A percentile compares a stretch with the other conserved stretches of the same genome.
Evolutionary conservation across 306 rosid species (phyloP).

Genomic region (Dalbergia cultrata): DNA sequence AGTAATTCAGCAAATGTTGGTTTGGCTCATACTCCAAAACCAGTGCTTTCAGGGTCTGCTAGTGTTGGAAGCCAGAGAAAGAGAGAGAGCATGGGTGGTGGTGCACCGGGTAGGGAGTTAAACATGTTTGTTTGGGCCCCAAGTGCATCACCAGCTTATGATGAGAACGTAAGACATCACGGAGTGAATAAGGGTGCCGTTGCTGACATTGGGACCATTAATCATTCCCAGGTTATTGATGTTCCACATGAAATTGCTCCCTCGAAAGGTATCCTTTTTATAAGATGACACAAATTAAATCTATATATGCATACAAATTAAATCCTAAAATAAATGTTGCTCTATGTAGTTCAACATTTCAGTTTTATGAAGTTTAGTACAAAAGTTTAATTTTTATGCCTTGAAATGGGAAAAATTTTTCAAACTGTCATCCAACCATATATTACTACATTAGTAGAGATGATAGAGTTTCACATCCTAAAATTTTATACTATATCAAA

Average conservation of each 20-base stretch:
- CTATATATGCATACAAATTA: no score
- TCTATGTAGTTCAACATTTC: no score
- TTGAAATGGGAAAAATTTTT: no score
- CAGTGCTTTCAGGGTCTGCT: slow-evolving; percentile 40
- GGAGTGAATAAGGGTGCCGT: slow-evolving; percentile 55
- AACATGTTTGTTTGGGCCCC: slow-evolving; percentile 76
- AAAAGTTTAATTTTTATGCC: no score
- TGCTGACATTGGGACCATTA: slow-evolving; percentile 45
- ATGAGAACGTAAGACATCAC: slow-evolving; percentile 55
- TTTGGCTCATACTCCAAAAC: background rate
- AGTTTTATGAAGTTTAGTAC: no score
- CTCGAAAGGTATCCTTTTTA: slow-evolving; percentile 52
- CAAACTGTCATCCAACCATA: no score
- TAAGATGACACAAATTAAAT: no score
- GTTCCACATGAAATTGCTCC: slow-evolving; percentile 44
- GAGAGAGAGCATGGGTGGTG: slow-evolving; percentile 38
- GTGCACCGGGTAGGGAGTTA: slow-evolving; percentile 54
- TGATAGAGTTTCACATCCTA: no score
- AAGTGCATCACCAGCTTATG: slow-evolving; percentile 62
- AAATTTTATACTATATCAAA: no score
- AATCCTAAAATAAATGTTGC: no score
- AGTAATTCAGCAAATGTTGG: background rate
- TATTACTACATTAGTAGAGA: no score
- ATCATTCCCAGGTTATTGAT: slow-evolving; percentile 53
- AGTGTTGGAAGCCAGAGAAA: slow-evolving; percentile 49